Conservation (phyloP, 2,329 filamentous ascomycete species). For the Aspergillus terreus region DNA sequence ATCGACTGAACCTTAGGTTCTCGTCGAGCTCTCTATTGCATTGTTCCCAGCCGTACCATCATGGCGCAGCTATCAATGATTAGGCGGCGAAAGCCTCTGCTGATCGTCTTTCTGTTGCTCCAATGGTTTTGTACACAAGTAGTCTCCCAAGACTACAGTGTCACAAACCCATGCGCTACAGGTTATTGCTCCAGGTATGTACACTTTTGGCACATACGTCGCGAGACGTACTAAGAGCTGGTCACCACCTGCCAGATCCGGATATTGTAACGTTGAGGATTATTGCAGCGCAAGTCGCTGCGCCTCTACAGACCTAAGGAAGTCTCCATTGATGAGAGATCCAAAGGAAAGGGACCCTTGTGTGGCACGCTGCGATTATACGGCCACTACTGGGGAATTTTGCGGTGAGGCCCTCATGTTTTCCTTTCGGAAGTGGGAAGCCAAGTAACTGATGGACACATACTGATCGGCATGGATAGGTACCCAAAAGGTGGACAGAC, state of each 20-base stretch:
- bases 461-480: not conserved
- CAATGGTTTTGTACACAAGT: no score
- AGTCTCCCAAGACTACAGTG: not conserved
- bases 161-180: not conserved
- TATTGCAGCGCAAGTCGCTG: not conserved
- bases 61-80: no score
- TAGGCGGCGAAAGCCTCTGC: no score
- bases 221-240: not conserved
- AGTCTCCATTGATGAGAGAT: not conserved
- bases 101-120: no score
- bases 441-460: not conserved
- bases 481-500: constrained; percentile 2
- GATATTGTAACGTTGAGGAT: not conserved
- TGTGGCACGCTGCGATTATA: not conserved
- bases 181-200: not conserved
- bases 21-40: no score
- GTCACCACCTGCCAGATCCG: not conserved
- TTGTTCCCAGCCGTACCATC: no score
- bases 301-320: not conserved
- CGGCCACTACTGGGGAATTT: constrained; percentile 3
- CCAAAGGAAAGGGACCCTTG: not conserved
- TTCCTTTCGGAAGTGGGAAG: no score
- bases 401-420: constrained; percentile 1
- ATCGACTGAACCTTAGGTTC: no score
- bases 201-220: not conserved